Evolutionary conservation across 495 filamentous ascomycete genomes (phyloP).

Genomic region (Neurospora africana): DNA sequence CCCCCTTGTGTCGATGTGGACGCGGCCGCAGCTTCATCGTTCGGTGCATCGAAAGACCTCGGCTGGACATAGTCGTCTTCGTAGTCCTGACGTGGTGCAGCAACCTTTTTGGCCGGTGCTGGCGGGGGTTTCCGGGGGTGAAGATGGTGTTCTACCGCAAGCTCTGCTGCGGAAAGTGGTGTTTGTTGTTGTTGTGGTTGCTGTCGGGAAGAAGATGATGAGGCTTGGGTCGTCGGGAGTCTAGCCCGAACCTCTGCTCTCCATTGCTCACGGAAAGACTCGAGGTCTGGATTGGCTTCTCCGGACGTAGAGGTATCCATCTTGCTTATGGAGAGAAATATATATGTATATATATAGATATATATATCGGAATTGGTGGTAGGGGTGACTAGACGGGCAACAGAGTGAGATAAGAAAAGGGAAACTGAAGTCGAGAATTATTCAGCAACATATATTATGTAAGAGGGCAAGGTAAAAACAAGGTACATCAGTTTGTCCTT

Average conservation of each 20-base stretch:
- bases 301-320: slow-evolving; percentile 9
- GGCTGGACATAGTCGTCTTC: slow-evolving; percentile 31
- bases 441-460: background rate
- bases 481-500: background rate
- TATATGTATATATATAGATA: too few relatives aligned
- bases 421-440: background rate
- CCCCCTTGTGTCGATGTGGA: slow-evolving; percentile 2
- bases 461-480: background rate
- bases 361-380: background rate
- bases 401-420: background rate
- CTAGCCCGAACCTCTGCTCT: slow-evolving; percentile 24
- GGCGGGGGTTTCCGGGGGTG: slow-evolving; percentile 7
- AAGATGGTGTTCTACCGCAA: slow-evolving; percentile 1
- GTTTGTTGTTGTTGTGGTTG: slow-evolving; percentile 6
- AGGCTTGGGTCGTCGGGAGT: background rate
- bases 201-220: slow-evolving; percentile 5
- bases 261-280: slow-evolving; percentile 32
- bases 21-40: slow-evolving; percentile 1
- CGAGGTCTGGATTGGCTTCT: slow-evolving; percentile 25
- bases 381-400: background rate
- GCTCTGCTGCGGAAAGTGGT: slow-evolving; percentile 1
- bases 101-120: slow-evolving; percentile 7
- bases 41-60: slow-evolving; percentile 27
- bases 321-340: background rate
- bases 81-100: background rate